Evolutionary conservation across 1,139 yeast species (phyloP).

Genomic region (Yamadazyma kanchanaburiensis): DNA sequence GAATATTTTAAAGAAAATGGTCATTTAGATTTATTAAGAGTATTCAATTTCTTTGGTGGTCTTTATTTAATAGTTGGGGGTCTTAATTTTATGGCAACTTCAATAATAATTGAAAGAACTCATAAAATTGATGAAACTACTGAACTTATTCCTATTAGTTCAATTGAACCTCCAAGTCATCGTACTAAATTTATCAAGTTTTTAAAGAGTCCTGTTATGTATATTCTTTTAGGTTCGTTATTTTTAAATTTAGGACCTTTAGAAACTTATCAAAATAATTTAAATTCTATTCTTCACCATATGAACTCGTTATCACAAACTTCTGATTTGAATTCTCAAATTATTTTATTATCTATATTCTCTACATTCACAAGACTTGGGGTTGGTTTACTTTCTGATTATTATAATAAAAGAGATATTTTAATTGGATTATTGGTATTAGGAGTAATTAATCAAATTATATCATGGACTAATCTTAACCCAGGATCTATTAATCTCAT

Average conservation of each 20-base stretch:
- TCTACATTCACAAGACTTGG: slow-evolving; percentile 49
- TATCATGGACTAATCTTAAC: slow-evolving; percentile 8
- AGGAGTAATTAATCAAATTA: slow-evolving; percentile 43
- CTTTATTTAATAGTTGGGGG: slow-evolving; percentile 56
- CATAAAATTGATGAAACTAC: slow-evolving; percentile 19
- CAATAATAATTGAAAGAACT: slow-evolving; percentile 43
- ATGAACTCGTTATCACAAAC: slow-evolving; percentile 11
- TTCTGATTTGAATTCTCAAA: slow-evolving; percentile 52
- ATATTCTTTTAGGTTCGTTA: slow-evolving; percentile 60
- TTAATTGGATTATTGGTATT: slow-evolving; percentile 36
- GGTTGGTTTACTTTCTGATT: slow-evolving; percentile 68
- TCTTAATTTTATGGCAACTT: slow-evolving; percentile 59
- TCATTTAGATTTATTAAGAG: slow-evolving; percentile 45
- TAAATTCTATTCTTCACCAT: slow-evolving; percentile 58
- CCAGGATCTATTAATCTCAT: slow-evolving; percentile 15
- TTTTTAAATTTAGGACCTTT: slow-evolving; percentile 78
- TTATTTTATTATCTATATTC: slow-evolving; percentile 36
- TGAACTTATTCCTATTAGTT: slow-evolving; percentile 15
- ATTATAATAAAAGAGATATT: slow-evolving; percentile 37
- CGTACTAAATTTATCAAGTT: slow-evolving; percentile 48
- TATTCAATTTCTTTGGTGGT: slow-evolving; percentile 57
- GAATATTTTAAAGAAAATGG: slow-evolving; percentile 26
- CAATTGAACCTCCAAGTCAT: slow-evolving; percentile 43
- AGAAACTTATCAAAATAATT: slow-evolving; percentile 82
- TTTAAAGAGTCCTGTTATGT: slow-evolving; percentile 60